Percentiles rank a stretch among this genome's conserved stretches.
Conservation (phyloP, 139 green algal species). For the Diplosphaera chodatii region DNA sequence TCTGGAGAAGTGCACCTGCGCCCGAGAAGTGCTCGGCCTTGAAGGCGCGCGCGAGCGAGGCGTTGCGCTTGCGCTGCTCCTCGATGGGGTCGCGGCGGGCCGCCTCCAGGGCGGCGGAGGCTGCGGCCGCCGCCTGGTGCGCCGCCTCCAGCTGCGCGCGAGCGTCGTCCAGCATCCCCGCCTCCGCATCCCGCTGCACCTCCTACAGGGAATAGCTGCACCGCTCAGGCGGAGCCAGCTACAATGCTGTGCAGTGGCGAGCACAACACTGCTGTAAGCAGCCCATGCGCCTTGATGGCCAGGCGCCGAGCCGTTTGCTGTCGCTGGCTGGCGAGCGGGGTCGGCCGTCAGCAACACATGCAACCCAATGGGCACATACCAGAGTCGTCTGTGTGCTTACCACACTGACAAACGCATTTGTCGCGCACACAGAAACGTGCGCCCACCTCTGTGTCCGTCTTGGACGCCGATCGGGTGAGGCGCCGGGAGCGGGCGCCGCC, state of each 20-base stretch:
- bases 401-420: too few relatives aligned
- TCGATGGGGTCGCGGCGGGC: slow-evolving; percentile 1
- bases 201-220: too few relatives aligned
- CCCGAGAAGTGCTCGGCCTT: slow-evolving; percentile 29
- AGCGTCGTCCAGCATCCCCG: not conserved
- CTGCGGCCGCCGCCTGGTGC: slow-evolving; percentile 1
- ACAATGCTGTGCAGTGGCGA: too few relatives aligned
- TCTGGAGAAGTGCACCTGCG: not conserved
- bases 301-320: too few relatives aligned
- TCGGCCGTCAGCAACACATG: too few relatives aligned
- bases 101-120: slow-evolving; percentile 7
- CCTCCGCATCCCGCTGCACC: not conserved
- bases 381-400: too few relatives aligned
- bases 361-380: too few relatives aligned
- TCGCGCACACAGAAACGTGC: too few relatives aligned
- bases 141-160: slow-evolving; percentile 6
- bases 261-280: too few relatives aligned
- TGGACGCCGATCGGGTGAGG: not conserved
- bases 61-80: slow-evolving; percentile 19
- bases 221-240: too few relatives aligned
- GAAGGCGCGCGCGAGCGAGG: slow-evolving; percentile 26
- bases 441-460: not conserved
- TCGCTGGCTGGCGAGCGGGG: too few relatives aligned
- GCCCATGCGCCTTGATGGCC: too few relatives aligned
- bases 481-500: not conserved